Evolutionary conservation across 768 basidiomycete genomes (phyloP).

Genomic region (Psilocybe cyanescens): DNA sequence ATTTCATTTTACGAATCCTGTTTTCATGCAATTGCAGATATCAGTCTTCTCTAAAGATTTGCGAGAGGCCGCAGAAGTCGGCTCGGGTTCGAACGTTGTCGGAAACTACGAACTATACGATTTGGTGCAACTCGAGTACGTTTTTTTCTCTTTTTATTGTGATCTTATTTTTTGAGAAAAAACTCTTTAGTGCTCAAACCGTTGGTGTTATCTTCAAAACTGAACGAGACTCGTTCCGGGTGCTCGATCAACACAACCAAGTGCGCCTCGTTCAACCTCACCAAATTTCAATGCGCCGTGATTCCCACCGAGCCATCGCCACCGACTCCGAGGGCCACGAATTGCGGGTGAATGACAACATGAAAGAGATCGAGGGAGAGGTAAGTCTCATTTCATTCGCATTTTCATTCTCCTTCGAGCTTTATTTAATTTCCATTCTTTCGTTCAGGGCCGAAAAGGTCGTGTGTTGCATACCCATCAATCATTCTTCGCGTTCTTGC

Average conservation of each 20-base stretch:
- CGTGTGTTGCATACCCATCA: slow-evolving; percentile 93
- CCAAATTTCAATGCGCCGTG: slow-evolving; percentile 90
- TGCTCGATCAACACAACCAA: slow-evolving; percentile 93
- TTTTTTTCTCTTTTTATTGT: slow-evolving; percentile 14
- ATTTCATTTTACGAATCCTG: not conserved
- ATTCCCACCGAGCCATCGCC: slow-evolving; percentile 82
- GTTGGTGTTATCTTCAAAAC: slow-evolving; percentile 98
- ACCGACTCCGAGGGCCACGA: slow-evolving; percentile 90
- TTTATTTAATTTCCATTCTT: slow-evolving; percentile 2
- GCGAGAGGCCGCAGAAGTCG: slow-evolving; percentile 96
- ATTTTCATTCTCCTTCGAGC: not conserved
- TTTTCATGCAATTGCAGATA: slow-evolving; percentile 53
- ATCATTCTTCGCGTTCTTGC: slow-evolving; percentile 91
- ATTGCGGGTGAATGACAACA: slow-evolving; percentile 84
- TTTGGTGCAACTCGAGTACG: slow-evolving; percentile 94
- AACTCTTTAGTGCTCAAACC: slow-evolving; percentile 70
- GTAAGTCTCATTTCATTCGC: slow-evolving; percentile 43
- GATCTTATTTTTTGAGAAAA: no score
- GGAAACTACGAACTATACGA: slow-evolving; percentile 97
- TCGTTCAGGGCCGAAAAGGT: slow-evolving; percentile 76
- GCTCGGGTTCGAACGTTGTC: slow-evolving; percentile 86
- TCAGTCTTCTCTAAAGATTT: slow-evolving; percentile 98
- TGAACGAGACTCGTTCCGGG: slow-evolving; percentile 93
- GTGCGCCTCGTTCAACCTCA: slow-evolving; percentile 89
- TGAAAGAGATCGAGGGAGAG: slow-evolving; percentile 91